Base-by-base conservation (phyloP, 257 asterid genomes). In the Penstemon davidsonii region DNA sequence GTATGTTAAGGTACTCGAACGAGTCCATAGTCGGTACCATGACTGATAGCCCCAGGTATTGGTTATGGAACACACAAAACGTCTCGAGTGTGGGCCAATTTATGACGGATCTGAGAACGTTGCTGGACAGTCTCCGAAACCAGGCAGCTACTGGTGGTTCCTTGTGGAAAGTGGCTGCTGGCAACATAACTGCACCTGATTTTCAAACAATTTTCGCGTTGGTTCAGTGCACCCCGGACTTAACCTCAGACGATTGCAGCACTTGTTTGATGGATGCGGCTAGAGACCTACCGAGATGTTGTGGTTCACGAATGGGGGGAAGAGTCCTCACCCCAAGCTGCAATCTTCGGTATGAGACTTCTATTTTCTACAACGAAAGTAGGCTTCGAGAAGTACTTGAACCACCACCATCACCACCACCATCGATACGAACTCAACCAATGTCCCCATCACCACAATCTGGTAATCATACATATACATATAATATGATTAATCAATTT, bases 1-100 rank as follows among this genome's bases (percentile, higher is more conserved):
- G 86, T 72, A 67, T 36, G 46, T 0, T 82, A 6, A 73, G 78
- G 8, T 82, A 79, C 80, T 79, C 86, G 4, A 64, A 82, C 52
- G 77, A 60, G 11, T 38, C 74, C 1, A 33, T 78, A 5, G 6
- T 39, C 9, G 71, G 83, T n/a, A 44, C 0, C 5, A 8, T 36
- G 59, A 43, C 6, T 0, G 33, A 5, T 12, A 0, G 0, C 5
- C 73, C 75, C 8, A 7, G 4, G 7, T 6, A 0, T 8, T 11
- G 3, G 6, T 4, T 2, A 40, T 9, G 47, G 56, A 53, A 33
- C 51, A 0, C 0, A 2, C 0, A 0, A 0, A 62, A 49, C 54
- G 66, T 49, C 12, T 1, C 67, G 6, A 73, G 41, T 6, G 73
- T 78, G 0, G 71, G 0, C 0, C n/a, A 5, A 66, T 81, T 78